Conservation (phyloP, 2,329 filamentous ascomycete genomes). For the Colletotrichum liriopes region DNA sequence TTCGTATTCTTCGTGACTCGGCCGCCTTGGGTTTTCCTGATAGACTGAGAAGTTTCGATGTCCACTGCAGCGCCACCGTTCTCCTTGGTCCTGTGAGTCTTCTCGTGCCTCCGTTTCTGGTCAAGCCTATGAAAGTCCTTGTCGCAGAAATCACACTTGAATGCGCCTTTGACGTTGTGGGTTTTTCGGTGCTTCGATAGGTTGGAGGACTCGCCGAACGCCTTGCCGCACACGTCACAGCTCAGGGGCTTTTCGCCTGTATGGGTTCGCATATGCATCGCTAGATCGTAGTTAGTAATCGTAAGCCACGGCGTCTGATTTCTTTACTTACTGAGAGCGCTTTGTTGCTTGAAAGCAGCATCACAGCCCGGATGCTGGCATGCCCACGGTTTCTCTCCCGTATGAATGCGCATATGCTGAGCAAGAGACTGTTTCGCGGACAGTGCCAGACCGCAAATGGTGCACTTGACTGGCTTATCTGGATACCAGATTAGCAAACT, state of each 20-base stretch:
- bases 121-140: constrained; percentile 74
- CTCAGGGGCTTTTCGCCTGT: constrained; percentile 75
- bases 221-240: constrained; percentile 72
- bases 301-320: constrained; percentile 12
- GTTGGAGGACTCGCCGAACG: constrained; percentile 77
- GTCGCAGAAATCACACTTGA: constrained; percentile 67
- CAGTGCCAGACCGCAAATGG: constrained; percentile 70
- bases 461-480: constrained; percentile 74
- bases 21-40: constrained; percentile 11
- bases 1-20: constrained; percentile 19
- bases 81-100: constrained; percentile 49
- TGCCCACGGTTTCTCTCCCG: constrained; percentile 74
- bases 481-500: constrained; percentile 47
- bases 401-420: constrained; percentile 78
- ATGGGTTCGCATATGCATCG: constrained; percentile 78
- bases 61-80: constrained; percentile 45
- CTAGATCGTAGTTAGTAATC: constrained; percentile 52
- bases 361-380: constrained; percentile 67
- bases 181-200: constrained; percentile 77
- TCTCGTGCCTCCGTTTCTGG: constrained; percentile 71
- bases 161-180: constrained; percentile 68
- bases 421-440: constrained; percentile 78
- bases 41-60: constrained; percentile 1
- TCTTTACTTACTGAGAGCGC: constrained; percentile 71
- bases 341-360: constrained; percentile 77